These are phyloP conservation scores for Ophiostoma angusticollis DNA, from an alignment of 2,329 filamentous ascomycete genomes.

Conservation along the genomic window DNA sequence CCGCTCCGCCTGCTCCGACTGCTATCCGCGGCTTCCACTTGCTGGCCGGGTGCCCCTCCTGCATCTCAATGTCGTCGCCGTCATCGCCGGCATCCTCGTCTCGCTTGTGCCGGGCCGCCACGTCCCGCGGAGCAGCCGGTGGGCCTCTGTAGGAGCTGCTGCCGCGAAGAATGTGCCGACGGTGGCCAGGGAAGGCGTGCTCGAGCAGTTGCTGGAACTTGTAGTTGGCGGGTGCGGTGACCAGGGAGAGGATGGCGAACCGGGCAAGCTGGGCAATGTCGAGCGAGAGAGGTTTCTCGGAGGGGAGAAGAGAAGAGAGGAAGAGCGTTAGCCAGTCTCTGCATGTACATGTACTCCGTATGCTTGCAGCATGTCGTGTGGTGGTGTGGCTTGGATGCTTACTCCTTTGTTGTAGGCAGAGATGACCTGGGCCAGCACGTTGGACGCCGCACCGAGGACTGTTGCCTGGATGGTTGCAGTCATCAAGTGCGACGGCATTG, in stretches of 20 bases:
- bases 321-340: no score
- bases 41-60: constrained; percentile 17
- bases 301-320: no score
- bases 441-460: constrained; percentile 37
- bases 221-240: constrained; percentile 44
- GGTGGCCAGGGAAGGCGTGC: constrained; percentile 36
- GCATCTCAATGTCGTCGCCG: not conserved
- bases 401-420: constrained; percentile 34
- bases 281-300: no score
- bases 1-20: no score
- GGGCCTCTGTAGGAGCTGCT: no score
- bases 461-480: constrained; percentile 41
- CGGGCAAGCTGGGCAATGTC: constrained; percentile 36
- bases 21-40: constrained; percentile 4
- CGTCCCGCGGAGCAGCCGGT: no score
- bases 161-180: constrained; percentile 1
- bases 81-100: no score
- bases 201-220: constrained; percentile 46
- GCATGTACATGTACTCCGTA: no score
- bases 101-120: no score
- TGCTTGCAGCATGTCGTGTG: no score
- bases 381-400: no score
- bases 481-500: constrained; percentile 36
- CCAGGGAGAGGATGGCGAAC: constrained; percentile 39
- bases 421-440: constrained; percentile 41